A percentile compares a stretch with the other conserved stretches of the same genome.
These are phyloP conservation scores for Trifolium pratense DNA, from an alignment of 306 rosid species.

Conservation along the genomic window DNA sequence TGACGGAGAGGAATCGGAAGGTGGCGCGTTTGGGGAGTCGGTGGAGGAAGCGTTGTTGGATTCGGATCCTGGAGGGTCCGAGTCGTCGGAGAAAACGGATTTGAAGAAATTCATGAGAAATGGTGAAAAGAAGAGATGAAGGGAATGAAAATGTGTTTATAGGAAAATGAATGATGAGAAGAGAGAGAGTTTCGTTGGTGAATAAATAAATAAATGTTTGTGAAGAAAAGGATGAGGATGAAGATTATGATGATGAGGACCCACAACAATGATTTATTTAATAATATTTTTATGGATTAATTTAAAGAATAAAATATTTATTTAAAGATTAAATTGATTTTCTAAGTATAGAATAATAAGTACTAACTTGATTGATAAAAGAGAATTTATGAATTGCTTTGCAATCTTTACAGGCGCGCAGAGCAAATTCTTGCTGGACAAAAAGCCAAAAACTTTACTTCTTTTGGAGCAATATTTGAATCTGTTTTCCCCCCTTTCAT, in stretches of 20 bases:
- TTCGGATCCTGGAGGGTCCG: constrained; percentile 40
- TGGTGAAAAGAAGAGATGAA: not conserved
- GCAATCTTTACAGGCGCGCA: too few species aligned
- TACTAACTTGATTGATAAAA: too few species aligned
- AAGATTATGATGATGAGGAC: not conserved
- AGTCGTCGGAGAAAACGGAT: constrained; percentile 71
- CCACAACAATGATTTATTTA: not conserved
- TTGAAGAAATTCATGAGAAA: constrained; percentile 76
- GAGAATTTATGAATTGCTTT: too few species aligned
- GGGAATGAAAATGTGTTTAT: not conserved
- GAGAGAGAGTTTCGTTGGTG: not conserved
- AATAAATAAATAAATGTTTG: not conserved
- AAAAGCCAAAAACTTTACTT: too few species aligned
- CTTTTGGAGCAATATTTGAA: too few species aligned
- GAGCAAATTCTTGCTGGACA: too few species aligned
- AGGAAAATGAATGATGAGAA: not conserved
- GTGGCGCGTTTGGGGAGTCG: constrained; percentile 40
- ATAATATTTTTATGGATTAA: too few species aligned
- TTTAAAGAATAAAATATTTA: too few species aligned
- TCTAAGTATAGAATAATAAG: too few species aligned
- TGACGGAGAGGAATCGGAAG: too few species aligned
- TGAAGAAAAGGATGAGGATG: not conserved
- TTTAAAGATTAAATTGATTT: too few species aligned
- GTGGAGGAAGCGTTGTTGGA: constrained; percentile 14
- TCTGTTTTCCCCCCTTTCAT: too few species aligned